phyloP scores from a whole-genome alignment of 768 basidiomycete genomes.

The Exsudoporus frostii region DNA sequence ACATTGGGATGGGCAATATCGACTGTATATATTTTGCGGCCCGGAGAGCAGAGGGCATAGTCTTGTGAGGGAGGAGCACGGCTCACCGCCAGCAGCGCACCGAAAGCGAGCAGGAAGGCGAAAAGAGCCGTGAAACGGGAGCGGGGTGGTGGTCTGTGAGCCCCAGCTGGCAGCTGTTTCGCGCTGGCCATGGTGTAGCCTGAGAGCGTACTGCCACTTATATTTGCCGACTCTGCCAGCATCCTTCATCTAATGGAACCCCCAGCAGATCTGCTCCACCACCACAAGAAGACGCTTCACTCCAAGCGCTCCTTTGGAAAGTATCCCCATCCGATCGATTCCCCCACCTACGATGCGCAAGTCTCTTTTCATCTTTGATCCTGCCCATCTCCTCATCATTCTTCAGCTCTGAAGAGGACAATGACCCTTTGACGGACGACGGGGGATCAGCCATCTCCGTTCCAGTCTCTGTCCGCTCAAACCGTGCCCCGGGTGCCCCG shows the following conservation, averaged over 20 bases:
- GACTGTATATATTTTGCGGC: constrained; percentile 65
- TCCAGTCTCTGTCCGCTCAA: constrained; percentile 29
- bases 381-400: constrained; percentile 13
- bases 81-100: neutral
- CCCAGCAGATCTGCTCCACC: constrained; percentile 23
- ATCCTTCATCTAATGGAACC: constrained; percentile 18
- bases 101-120: constrained; percentile 7
- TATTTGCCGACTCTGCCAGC: neutral
- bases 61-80: constrained; percentile 1
- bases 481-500: constrained; percentile 28
- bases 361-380: constrained; percentile 17
- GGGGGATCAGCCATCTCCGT: constrained; percentile 50
- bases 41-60: constrained; percentile 60
- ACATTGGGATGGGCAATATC: constrained; percentile 48
- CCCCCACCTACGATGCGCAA: constrained; percentile 75
- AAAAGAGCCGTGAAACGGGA: neutral
- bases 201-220: too few species aligned
- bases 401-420: constrained; percentile 79
- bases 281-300: constrained; percentile 35
- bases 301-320: constrained; percentile 69
- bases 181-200: too few species aligned
- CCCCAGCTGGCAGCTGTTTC: neutral
- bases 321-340: constrained; percentile 58
- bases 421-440: constrained; percentile 82
- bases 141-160: neutral